Evolutionary conservation across 257 asterid species (phyloP).

Genomic region (Nicotiana paniculata): DNA sequence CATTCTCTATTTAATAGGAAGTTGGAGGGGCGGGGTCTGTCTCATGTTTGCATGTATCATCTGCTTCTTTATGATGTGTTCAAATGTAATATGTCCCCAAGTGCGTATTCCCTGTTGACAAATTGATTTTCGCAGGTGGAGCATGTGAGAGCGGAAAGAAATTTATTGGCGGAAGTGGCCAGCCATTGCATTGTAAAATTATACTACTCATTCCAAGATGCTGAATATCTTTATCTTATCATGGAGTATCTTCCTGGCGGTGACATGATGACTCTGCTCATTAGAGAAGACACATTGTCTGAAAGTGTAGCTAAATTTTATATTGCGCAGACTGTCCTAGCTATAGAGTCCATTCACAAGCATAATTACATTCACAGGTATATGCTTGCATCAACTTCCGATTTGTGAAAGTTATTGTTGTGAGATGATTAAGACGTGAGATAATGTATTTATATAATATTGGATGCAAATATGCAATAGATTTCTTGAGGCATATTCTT

Average conservation of each 20-base stretch:
- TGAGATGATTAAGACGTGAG: background rate
- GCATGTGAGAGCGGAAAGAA: constrained; percentile 95
- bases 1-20: background rate
- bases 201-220: constrained; percentile 94
- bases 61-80: background rate
- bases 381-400: constrained; percentile 14
- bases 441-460: background rate
- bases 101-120: background rate
- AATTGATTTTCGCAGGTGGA: constrained; percentile 55
- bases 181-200: constrained; percentile 90
- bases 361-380: constrained; percentile 93
- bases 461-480: background rate
- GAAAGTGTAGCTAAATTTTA: constrained; percentile 87
- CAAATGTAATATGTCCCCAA: background rate
- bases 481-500: background rate
- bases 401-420: background rate
- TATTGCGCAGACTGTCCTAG: constrained; percentile 87
- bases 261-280: constrained; percentile 94
- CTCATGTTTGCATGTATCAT: background rate
- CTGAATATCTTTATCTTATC: constrained; percentile 78
- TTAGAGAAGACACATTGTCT: constrained; percentile 83
- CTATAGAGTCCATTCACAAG: constrained; percentile 93
- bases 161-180: constrained; percentile 91
- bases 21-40: background rate
- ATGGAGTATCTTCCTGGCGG: constrained; percentile 99